A percentile compares a stretch with the other conserved stretches of the same genome.
Conservation (phyloP, 805 yeast species). For the Saturnispora silvae region DNA sequence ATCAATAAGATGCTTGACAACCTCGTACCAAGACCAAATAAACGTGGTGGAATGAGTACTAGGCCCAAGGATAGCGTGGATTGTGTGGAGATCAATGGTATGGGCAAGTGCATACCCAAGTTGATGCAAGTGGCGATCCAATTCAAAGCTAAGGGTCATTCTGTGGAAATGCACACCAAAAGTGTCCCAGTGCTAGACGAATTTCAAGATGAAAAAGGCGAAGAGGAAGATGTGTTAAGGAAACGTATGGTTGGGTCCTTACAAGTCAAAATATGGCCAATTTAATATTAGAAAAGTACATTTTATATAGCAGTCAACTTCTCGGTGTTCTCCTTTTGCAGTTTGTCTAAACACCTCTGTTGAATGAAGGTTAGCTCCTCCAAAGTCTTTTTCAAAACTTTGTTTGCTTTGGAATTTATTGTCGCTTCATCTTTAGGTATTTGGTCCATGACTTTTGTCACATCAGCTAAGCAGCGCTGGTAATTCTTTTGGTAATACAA, state of each 20-base stretch:
- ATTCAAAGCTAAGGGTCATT: conserved; percentile 40
- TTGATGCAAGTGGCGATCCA: conserved; percentile 52
- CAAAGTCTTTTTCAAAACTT: conserved; percentile 38
- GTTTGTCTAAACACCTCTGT: conserved; percentile 24
- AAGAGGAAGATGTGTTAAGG: conserved; percentile 26
- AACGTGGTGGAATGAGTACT: conserved; percentile 25
- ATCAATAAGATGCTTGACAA: conserved; percentile 37
- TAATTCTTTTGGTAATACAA: conserved; percentile 49
- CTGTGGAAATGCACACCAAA: conserved; percentile 54
- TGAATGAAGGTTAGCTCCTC: conserved; percentile 40
- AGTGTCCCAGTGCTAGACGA: conserved; percentile 69
- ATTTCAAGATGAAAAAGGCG: conserved; percentile 23
- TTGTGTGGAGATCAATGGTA: conserved; percentile 53
- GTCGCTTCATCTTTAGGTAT: conserved; percentile 19
- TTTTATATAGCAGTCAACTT: neutral
- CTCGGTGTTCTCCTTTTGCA: conserved; percentile 7
- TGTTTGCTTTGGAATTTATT: conserved; percentile 27
- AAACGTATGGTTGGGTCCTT: conserved; percentile 39
- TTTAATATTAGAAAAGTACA: too few species aligned
- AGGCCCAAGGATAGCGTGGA: conserved; percentile 19
- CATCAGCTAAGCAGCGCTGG: conserved; percentile 36
- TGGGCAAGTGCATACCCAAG: conserved; percentile 64
- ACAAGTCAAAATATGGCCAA: conserved; percentile 31
- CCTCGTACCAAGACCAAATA: conserved; percentile 31
- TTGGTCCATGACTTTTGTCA: conserved; percentile 25